Conservation (phyloP, 306 rosid species). For the Myrica gale region DNA sequence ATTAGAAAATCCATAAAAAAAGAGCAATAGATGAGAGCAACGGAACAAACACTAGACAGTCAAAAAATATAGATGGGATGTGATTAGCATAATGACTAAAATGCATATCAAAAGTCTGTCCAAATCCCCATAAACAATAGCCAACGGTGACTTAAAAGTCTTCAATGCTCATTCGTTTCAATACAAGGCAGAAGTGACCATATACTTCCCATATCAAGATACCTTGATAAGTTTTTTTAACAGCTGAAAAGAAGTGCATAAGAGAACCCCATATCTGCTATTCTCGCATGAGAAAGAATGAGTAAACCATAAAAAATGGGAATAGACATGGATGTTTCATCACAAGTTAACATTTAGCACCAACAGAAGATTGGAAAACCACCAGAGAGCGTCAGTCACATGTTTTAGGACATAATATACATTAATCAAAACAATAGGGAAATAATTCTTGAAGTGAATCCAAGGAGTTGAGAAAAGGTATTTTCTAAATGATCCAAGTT, state of each 20-base stretch:
- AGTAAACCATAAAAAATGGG: neutral
- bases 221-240: neutral
- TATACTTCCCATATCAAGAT: neutral
- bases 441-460: neutral
- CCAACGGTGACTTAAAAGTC: neutral
- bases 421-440: neutral
- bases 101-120: neutral
- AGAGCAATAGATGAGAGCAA: neutral
- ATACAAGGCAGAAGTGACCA: neutral
- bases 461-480: neutral
- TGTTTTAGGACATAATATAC: neutral
- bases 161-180: neutral
- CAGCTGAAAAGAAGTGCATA: neutral
- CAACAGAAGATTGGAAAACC: neutral
- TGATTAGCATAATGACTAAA: neutral
- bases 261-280: neutral
- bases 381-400: neutral
- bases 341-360: neutral
- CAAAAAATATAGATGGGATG: neutral
- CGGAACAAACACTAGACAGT: neutral
- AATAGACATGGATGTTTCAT: neutral
- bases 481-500: neutral
- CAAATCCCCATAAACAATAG: neutral
- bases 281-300: neutral
- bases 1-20: neutral